Evolutionary conservation across 129 eudicot genomes (phyloP).

Genomic region (Tagetes patula): DNA sequence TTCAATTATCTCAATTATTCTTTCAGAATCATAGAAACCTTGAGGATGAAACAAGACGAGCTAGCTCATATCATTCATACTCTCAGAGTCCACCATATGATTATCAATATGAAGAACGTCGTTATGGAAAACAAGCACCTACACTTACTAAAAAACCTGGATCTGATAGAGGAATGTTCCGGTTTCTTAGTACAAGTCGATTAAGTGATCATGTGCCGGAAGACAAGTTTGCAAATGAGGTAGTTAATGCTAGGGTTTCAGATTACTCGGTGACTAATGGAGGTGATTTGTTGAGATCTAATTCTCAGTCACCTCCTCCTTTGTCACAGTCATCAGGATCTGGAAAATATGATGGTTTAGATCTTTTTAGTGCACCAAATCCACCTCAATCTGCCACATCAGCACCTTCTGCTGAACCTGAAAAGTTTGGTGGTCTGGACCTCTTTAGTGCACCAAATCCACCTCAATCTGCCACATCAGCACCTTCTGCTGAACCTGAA

Average conservation of each 20-base stretch:
- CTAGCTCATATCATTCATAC: slow-evolving; percentile 95
- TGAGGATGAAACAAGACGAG: slow-evolving; percentile 86
- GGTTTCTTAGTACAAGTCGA: slow-evolving; percentile 73
- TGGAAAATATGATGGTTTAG: slow-evolving; percentile 27
- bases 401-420: slow-evolving; percentile 26
- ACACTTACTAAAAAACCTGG: slow-evolving; percentile 83
- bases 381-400: slow-evolving; percentile 46
- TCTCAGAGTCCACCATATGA: slow-evolving; percentile 99
- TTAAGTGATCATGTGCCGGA: slow-evolving; percentile 64
- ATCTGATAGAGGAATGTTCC: slow-evolving; percentile 78
- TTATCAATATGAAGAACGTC: slow-evolving; percentile 95
- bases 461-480: slow-evolving; percentile 44
- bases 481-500: slow-evolving; percentile 25
- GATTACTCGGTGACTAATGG: slow-evolving; percentile 66
- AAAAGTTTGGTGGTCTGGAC: slow-evolving; percentile 28
- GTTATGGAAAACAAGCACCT: slow-evolving; percentile 73
- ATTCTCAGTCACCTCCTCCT: slow-evolving; percentile 23
- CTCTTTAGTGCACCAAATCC: slow-evolving; percentile 35
- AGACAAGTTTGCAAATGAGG: slow-evolving; percentile 74
- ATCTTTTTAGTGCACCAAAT: slow-evolving; percentile 31
- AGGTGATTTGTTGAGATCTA: slow-evolving; percentile 68
- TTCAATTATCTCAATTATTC: neutral
- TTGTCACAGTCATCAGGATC: slow-evolving; percentile 18
- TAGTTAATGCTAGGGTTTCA: slow-evolving; percentile 62
- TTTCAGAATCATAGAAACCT: slow-evolving; percentile 54